Evolutionary conservation across 768 basidiomycete species (phyloP).

Genomic region (Sarcodon sp.): DNA sequence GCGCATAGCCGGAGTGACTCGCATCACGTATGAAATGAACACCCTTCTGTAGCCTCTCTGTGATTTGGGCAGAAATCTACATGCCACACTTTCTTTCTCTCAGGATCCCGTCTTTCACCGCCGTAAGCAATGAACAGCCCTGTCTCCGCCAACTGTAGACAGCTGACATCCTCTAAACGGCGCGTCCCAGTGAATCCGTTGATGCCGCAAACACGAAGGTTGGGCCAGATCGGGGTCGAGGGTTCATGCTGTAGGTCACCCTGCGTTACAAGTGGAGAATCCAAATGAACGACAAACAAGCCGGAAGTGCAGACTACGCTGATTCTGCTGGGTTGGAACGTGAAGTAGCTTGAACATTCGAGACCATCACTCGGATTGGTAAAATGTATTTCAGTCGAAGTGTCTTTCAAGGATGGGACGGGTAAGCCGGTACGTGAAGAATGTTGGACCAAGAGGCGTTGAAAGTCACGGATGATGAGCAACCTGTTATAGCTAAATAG

Average conservation of each 20-base stretch:
- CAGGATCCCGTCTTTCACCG: no score
- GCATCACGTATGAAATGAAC: no score
- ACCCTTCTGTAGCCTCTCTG: no score
- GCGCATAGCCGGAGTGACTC: no score
- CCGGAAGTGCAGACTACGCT: not conserved
- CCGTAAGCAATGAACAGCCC: conserved; percentile 10
- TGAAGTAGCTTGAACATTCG: not conserved
- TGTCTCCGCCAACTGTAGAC: conserved; percentile 16
- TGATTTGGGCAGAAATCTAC: no score
- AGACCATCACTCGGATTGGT: not conserved
- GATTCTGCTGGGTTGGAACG: not conserved
- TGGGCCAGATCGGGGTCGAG: not conserved
- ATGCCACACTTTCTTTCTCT: no score
- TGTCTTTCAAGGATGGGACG: not conserved
- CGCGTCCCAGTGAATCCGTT: not conserved
- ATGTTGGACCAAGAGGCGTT: conserved; percentile 9
- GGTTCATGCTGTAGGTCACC: not conserved
- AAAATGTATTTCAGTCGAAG: not conserved
- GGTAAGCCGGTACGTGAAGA: not conserved
- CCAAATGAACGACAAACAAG: not conserved
- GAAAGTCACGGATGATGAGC: conserved; percentile 21
- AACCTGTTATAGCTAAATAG: conserved; percentile 12
- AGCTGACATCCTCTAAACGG: conserved; percentile 8
- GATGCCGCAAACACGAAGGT: not conserved
- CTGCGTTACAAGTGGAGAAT: not conserved